These are phyloP conservation scores for Cerioporus squamosus DNA, from an alignment of 1,284 basidiomycete species.

Conservation along the genomic window DNA sequence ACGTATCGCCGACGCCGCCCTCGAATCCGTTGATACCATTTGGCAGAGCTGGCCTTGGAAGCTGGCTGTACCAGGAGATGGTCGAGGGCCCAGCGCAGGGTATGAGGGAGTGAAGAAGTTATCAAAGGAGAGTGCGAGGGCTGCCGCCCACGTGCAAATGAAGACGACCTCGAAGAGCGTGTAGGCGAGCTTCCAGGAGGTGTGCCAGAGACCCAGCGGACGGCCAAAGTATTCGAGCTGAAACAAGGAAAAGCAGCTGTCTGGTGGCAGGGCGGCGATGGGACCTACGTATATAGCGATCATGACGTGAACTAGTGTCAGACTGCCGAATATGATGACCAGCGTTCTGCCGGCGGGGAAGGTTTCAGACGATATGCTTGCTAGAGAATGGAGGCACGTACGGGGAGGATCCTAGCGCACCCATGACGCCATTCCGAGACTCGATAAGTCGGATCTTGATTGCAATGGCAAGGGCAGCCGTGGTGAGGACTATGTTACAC, in stretches of 20 bases:
- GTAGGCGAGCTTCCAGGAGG: constrained; percentile 80
- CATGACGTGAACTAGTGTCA: constrained; percentile 87
- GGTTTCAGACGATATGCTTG: constrained; percentile 13
- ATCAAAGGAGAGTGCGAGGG: constrained; percentile 86
- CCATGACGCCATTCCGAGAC: constrained; percentile 52
- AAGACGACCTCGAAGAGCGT: constrained; percentile 86
- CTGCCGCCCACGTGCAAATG: constrained; percentile 92
- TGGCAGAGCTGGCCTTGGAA: constrained; percentile 51
- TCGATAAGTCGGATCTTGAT: constrained; percentile 75
- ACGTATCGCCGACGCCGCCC: constrained; percentile 52
- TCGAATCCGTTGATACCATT: constrained; percentile 44
- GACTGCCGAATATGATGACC: constrained; percentile 85
- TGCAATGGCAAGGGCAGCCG: constrained; percentile 80
- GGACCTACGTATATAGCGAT: constrained; percentile 76
- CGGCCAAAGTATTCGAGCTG: constrained; percentile 91
- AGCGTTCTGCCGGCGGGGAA: constrained; percentile 58
- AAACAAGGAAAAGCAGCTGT: constrained; percentile 7
- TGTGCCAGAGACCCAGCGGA: constrained; percentile 88
- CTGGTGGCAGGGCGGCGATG: background rate
- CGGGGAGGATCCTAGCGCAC: constrained; percentile 83
- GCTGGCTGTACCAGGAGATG: constrained; percentile 73
- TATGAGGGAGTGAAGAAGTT: constrained; percentile 90
- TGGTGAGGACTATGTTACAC: constrained; percentile 84
- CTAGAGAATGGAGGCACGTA: constrained; percentile 41
- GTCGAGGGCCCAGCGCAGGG: constrained; percentile 66